Conservation (phyloP, 768 basidiomycete genomes). For the Coprinellus aureogranulatus region DNA sequence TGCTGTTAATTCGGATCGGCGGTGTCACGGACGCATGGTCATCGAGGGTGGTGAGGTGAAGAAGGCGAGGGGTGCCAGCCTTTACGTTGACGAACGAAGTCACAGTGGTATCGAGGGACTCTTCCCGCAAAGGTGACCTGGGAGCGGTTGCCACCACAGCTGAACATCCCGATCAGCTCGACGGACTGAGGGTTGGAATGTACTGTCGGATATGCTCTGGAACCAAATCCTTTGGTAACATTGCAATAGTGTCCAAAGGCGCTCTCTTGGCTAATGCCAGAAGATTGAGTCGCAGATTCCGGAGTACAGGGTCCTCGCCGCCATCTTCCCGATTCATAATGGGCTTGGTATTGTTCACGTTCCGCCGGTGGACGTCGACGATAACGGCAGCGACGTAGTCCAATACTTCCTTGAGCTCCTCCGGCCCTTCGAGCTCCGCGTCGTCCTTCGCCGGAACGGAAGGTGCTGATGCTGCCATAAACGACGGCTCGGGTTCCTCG, state of each 20-base stretch:
- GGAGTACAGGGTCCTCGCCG: conserved; percentile 49
- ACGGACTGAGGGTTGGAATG: conserved; percentile 51
- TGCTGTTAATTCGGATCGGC: no score
- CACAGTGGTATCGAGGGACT: no score
- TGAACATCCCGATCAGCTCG: no score
- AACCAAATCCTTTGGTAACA: conserved; percentile 60
- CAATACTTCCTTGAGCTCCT: conserved; percentile 55
- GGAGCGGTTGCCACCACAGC: background rate
- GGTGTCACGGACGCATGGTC: no score
- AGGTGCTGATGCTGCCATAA: conserved; percentile 22
- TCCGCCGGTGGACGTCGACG: conserved; percentile 37
- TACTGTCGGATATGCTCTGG: conserved; percentile 63
- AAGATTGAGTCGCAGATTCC: conserved; percentile 67
- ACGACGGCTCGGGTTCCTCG: conserved; percentile 24
- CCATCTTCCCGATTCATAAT: background rate
- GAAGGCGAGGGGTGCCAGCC: no score
- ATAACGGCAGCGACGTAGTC: conserved; percentile 56
- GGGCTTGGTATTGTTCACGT: conserved; percentile 1
- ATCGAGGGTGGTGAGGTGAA: no score
- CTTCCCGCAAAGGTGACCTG: no score
- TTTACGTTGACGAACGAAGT: no score
- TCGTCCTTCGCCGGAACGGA: conserved; percentile 13
- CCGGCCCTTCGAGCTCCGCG: conserved; percentile 41
- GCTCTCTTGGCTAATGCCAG: conserved; percentile 77
- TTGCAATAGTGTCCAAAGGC: conserved; percentile 68